A percentile compares a stretch with the other conserved stretches of the same genome.
Conservation (phyloP, 202 grass and related monocot species). For the Musa balbisiana region DNA sequence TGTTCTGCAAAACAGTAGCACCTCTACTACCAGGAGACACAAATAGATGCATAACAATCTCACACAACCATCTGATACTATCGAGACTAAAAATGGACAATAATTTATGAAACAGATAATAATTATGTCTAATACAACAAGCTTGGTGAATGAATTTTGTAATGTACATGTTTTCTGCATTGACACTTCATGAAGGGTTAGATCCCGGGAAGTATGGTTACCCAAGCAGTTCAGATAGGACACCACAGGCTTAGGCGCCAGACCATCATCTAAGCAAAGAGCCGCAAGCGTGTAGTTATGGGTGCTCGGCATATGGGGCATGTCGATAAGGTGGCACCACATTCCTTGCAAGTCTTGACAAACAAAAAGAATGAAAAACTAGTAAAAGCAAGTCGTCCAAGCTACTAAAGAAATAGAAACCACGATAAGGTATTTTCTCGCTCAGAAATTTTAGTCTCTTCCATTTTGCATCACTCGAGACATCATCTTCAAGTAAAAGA, state of each 20-base stretch:
- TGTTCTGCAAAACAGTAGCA: too few relatives aligned
- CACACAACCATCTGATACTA: too few relatives aligned
- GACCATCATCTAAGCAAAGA: conserved; percentile 33
- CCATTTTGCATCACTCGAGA: background rate
- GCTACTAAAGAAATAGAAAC: background rate
- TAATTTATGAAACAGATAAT: too few relatives aligned
- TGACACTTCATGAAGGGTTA: too few relatives aligned
- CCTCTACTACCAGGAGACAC: too few relatives aligned
- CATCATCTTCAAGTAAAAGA: background rate
- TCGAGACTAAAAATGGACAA: too few relatives aligned
- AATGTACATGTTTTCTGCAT: too few relatives aligned
- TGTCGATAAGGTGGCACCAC: conserved; percentile 52
- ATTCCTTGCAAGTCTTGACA: conserved; percentile 77
- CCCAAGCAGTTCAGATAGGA: too few relatives aligned
- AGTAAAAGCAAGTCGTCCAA: conserved; percentile 1
- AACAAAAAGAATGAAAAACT: background rate
- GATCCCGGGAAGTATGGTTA: too few relatives aligned
- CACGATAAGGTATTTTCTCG: background rate
- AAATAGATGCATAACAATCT: too few relatives aligned
- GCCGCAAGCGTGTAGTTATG: conserved; percentile 55
- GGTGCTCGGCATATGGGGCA: conserved; percentile 61
- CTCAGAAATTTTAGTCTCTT: background rate
- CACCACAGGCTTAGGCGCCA: background rate
- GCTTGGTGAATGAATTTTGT: too few relatives aligned
- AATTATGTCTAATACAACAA: too few relatives aligned